Conservation (phyloP, 352 stramenopile species). For the Phytophthora palmivora region DNA sequence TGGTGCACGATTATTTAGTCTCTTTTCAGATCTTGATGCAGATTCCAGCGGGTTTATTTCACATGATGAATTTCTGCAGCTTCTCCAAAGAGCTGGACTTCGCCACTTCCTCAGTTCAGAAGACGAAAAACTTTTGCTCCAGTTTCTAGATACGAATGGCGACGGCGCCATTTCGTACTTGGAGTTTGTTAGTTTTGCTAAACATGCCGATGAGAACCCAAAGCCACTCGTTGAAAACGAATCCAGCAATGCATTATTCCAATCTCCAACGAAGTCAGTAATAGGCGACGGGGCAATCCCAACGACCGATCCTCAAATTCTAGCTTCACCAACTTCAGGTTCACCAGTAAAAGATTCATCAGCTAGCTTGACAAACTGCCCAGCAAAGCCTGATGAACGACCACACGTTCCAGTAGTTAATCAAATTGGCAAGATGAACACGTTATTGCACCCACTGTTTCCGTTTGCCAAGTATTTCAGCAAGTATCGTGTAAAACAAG, state of each 20-base stretch:
- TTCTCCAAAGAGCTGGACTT: constrained; percentile 69
- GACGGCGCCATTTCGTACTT: constrained; percentile 67
- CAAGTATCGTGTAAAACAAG: constrained; percentile 60
- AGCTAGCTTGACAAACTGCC: constrained; percentile 6
- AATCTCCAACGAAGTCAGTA: constrained; percentile 31
- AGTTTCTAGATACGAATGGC: constrained; percentile 73
- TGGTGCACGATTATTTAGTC: constrained; percentile 43
- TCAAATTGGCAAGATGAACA: constrained; percentile 56
- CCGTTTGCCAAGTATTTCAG: constrained; percentile 81
- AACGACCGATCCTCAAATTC: constrained; percentile 7
- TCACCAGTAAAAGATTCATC: constrained; percentile 26
- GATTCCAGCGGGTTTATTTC: constrained; percentile 66
- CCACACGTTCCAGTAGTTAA: constrained; percentile 33
- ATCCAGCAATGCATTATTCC: constrained; percentile 11
- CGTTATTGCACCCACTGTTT: constrained; percentile 55
- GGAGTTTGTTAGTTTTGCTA: constrained; percentile 76
- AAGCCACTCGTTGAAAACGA: constrained; percentile 37
- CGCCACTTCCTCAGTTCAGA: constrained; percentile 67
- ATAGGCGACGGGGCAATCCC: constrained; percentile 11
- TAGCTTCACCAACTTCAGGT: constrained; percentile 6
- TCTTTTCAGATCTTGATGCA: constrained; percentile 67
- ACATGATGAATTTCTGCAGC: constrained; percentile 67
- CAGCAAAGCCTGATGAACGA: constrained; percentile 15
- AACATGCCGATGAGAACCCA: constrained; percentile 48
- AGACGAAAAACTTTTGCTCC: constrained; percentile 67